These are phyloP conservation scores for Chlamydomonas schloesseri DNA, from an alignment of 139 green algal genomes.

Conservation along the genomic window DNA sequence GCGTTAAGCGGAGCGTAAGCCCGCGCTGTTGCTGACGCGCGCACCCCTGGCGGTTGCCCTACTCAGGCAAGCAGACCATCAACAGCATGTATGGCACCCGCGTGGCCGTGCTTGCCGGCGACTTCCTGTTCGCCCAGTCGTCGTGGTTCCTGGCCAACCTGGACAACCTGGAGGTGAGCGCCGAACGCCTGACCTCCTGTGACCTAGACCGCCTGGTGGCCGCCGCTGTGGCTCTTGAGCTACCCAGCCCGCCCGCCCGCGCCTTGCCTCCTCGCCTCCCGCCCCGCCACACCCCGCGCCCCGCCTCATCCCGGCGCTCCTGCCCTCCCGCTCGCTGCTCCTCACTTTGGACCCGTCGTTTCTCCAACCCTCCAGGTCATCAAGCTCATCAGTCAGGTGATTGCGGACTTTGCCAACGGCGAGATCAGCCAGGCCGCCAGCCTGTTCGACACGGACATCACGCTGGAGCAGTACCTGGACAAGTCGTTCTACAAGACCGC, in stretches of 20 bases:
- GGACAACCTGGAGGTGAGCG: conserved; percentile 95
- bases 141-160: conserved; percentile 98
- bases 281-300: no score
- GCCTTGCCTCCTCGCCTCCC: no score
- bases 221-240: no score
- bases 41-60: background rate
- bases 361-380: conserved; percentile 86
- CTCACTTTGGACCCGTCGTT: no score
- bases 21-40: background rate
- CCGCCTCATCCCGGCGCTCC: no score
- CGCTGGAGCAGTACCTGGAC: conserved; percentile 93
- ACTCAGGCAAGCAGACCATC: conserved; percentile 93
- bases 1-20: no score
- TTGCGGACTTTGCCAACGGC: conserved; percentile 99
- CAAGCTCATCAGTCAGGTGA: conserved; percentile 98
- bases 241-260: no score
- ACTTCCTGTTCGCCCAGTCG: conserved; percentile 99
- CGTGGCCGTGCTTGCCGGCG: conserved; percentile 95
- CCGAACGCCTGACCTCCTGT: no score
- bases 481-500: conserved; percentile 99
- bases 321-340: no score
- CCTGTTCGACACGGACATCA: conserved; percentile 93
- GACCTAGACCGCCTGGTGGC: no score
- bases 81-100: conserved; percentile 95
- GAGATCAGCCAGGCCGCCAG: conserved; percentile 95